These are phyloP conservation scores for Closterium sp. DNA, from an alignment of 139 green algal species.

Conservation along the genomic window DNA sequence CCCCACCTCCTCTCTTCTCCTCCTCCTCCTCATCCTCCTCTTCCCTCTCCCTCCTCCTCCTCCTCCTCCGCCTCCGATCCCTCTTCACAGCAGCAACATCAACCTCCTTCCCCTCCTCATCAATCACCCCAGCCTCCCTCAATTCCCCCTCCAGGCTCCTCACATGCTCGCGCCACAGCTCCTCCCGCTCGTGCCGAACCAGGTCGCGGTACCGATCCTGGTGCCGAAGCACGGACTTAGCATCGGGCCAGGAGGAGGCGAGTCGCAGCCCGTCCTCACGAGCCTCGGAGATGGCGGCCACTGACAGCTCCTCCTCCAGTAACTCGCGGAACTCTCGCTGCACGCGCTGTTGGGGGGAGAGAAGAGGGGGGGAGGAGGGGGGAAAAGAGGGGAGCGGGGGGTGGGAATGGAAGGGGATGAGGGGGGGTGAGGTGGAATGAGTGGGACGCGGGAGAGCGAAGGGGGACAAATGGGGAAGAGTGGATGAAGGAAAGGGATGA, in stretches of 20 bases:
- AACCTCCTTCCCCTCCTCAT: not conserved
- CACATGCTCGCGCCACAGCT: constrained; percentile 17
- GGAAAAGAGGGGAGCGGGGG: no score
- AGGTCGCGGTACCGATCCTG: constrained; percentile 8
- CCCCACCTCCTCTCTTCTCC: not conserved
- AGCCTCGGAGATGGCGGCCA: not conserved
- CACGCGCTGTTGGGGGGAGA: not conserved
- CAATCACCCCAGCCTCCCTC: not conserved
- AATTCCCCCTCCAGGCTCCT: not conserved
- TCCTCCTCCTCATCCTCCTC: not conserved
- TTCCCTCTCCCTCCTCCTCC: not conserved
- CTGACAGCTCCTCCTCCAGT: not conserved
- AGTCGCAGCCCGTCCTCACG: not conserved
- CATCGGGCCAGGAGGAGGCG: constrained; percentile 5
- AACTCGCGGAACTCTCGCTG: not conserved
- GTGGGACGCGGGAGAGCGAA: no score
- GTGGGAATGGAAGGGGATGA: no score
- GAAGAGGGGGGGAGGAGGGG: not conserved
- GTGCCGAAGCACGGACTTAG: constrained; percentile 11
- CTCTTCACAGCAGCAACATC: not conserved
- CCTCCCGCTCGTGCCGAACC: constrained; percentile 1
- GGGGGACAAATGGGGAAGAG: no score
- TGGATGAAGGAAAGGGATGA: no score
- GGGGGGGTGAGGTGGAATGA: no score
- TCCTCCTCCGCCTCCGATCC: not conserved